A percentile compares a stretch with the other conserved stretches of the same genome.
These are phyloP conservation scores for Clarireedia homoeocarpa DNA, from an alignment of 2,329 filamentous ascomycete species.

Conservation along the genomic window DNA sequence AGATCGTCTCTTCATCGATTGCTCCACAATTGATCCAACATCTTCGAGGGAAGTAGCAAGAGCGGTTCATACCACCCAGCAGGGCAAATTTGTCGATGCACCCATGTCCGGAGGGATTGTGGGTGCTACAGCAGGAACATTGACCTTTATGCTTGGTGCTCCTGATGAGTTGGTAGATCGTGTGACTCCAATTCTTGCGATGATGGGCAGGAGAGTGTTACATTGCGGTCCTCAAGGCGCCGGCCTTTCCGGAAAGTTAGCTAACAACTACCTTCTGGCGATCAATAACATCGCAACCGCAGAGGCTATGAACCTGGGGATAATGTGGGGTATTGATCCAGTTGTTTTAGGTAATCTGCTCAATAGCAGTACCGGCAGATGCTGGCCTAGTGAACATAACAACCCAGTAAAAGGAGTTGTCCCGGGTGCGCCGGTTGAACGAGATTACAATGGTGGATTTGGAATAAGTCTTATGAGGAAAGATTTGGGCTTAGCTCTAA, in stretches of 20 bases:
- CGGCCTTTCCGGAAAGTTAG: slow-evolving; percentile 84
- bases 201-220: slow-evolving; percentile 81
- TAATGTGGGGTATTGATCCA: slow-evolving; percentile 46
- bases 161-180: slow-evolving; percentile 51
- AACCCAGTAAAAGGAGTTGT: slow-evolving; percentile 87
- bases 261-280: slow-evolving; percentile 94
- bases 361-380: slow-evolving; percentile 87
- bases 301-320: slow-evolving; percentile 52
- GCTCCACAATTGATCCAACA: slow-evolving; percentile 89
- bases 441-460: slow-evolving; percentile 73
- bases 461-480: slow-evolving; percentile 74
- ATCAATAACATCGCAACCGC: slow-evolving; percentile 71
- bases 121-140: slow-evolving; percentile 74
- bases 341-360: slow-evolving; percentile 72
- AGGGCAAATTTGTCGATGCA: slow-evolving; percentile 81
- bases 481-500: slow-evolving; percentile 64
- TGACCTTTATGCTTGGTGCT: slow-evolving; percentile 94
- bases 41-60: slow-evolving; percentile 73
- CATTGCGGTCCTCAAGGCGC: slow-evolving; percentile 80
- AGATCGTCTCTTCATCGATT: slow-evolving; percentile 83
- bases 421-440: slow-evolving; percentile 62
- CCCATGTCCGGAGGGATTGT: slow-evolving; percentile 97
- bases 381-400: slow-evolving; percentile 94
- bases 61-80: slow-evolving; percentile 55
- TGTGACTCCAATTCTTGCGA: slow-evolving; percentile 60